Base-by-base conservation (phyloP, 306 rosid genomes). In the Arachis stenosperma region DNA sequence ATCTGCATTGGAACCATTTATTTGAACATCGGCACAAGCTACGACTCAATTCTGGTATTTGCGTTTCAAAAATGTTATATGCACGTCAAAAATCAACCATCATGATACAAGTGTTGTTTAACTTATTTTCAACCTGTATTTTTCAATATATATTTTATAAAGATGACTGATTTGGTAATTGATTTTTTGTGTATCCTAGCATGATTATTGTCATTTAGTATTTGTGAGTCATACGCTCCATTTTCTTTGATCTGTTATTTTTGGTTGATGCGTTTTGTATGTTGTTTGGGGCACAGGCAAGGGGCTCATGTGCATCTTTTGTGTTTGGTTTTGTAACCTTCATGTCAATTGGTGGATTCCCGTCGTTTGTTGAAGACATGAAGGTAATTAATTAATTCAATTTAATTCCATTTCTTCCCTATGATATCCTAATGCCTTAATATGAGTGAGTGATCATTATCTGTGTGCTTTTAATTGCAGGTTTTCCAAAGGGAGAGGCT, bases 341-440 rank as follows among this genome's bases (percentile, higher is more conserved):
- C 85, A 90, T 90, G 98, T 94, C 99, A 6, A 94, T 94, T 15
- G 99, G 99, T 11, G 99, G 99, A 40, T 91, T 94, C 77, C 98
- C 99, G 64, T 94, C 99, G 15, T 94, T 94, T 71, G 97, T 92
- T 66, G 99, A 94, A 83, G 99, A 94, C 81, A 94, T 94, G 99
- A 94, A 94, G 92, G 98, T 86, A 22, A 22, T 22, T 22, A 22
- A 22, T 22, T 22, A 22, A 22, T 22, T 22, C 27, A 22, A 22
- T 22, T 22, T 22, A 22, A 22, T 22, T 22, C 27, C 27, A 22
- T 22, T 22, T 22, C 27, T 22, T 22, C 27, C 27, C 27, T 22
- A 22, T 22, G 27, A 22, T 22, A 22, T 22, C 27, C 1, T 22
- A 22, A 22, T 22, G 27, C 27, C 27, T 22, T 22, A 22, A 22